Evolutionary conservation across 768 basidiomycete genomes (phyloP).

Genomic region (Termitomyces sp.): DNA sequence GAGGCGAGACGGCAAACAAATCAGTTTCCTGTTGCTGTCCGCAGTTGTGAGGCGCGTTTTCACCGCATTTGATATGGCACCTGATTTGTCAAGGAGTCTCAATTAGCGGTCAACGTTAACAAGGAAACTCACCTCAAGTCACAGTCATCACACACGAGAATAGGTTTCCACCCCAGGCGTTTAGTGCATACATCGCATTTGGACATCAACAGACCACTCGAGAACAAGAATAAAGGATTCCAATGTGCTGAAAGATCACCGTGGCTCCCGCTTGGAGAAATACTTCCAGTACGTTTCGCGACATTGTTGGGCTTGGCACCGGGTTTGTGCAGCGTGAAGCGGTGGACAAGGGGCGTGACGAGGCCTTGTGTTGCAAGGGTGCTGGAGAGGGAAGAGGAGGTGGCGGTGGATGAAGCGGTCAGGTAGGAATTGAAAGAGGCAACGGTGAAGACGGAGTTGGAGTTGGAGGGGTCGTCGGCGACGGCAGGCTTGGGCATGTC

Average conservation of each 20-base stretch:
- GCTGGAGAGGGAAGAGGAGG: slow-evolving; percentile 43
- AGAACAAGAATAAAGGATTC: slow-evolving; percentile 77
- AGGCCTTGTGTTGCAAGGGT: slow-evolving; percentile 70
- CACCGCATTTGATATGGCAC: slow-evolving; percentile 85
- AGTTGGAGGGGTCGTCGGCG: slow-evolving; percentile 29
- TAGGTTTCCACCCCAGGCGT: slow-evolving; percentile 81
- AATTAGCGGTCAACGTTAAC: slow-evolving; percentile 1
- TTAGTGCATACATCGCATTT: slow-evolving; percentile 84
- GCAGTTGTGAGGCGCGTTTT: slow-evolving; percentile 75
- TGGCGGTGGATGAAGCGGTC: slow-evolving; percentile 47
- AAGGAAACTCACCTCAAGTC: slow-evolving; percentile 50
- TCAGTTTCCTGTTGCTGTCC: slow-evolving; percentile 35
- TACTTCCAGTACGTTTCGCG: slow-evolving; percentile 24
- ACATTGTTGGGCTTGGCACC: slow-evolving; percentile 52
- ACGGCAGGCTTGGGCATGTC: background rate
- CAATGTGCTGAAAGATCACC: slow-evolving; percentile 36
- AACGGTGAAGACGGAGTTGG: slow-evolving; percentile 49
- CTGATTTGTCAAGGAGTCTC: slow-evolving; percentile 40
- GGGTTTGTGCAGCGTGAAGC: slow-evolving; percentile 84
- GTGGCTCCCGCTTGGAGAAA: slow-evolving; percentile 21
- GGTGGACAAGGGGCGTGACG: slow-evolving; percentile 58
- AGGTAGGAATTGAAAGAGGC: slow-evolving; percentile 59
- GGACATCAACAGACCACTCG: slow-evolving; percentile 60
- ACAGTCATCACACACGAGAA: slow-evolving; percentile 88
- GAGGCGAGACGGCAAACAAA: slow-evolving; percentile 27